Evolutionary conservation across 495 filamentous ascomycete genomes (phyloP), one percentile per base, ranked within the genome.

Genomic region (Talaromyces trachyspermus): DNA sequence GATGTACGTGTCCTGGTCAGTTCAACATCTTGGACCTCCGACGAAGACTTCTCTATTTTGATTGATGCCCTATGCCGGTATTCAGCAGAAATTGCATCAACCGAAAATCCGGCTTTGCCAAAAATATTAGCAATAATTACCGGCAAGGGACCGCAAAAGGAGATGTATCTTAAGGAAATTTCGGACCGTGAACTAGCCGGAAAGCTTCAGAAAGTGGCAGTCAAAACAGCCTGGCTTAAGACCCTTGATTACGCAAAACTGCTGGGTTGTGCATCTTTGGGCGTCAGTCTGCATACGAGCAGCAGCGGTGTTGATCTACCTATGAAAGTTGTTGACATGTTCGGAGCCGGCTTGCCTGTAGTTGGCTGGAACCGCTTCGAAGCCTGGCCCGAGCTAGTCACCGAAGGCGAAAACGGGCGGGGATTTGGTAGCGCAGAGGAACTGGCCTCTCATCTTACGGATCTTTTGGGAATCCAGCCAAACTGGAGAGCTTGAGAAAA

Each of bases 291-390:
- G 40, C 92, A 99, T 63, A 94, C 78, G 45, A 94, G 87, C 52
- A 90, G 84, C 54, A 95, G 88, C 36, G 92, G 92, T 2, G 88
- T 99, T 0, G 92, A 99, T 66, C 66, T 99, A 18, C 92, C 92
- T 0, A 99, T 99, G 92, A 99, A 99, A 66, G 90, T 99, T 6
- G 90, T 99, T 5, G 92, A 99, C 56, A 92, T 99, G 87, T 95
- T 97, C 58, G 92, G 92, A 0, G 84, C 88, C 0, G 92, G 92
- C 0, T 64, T 99, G 43, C 92, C 92, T 0, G 94, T 99, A 3
- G 84, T 81, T 2, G 92, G 89, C 17, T 95, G 89, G 77, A 73
- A 68, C 17, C 75, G 73, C 6, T 96, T 90, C 54, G 79, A 88
- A 60, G 88, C 88, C 42, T 95, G 91, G 78, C 75, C 78, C 15